A percentile compares a stretch with the other conserved stretches of the same genome.
These are phyloP conservation scores for Tolypocladium sp. DNA, from an alignment of 2,329 filamentous ascomycete species.

Conservation along the genomic window DNA sequence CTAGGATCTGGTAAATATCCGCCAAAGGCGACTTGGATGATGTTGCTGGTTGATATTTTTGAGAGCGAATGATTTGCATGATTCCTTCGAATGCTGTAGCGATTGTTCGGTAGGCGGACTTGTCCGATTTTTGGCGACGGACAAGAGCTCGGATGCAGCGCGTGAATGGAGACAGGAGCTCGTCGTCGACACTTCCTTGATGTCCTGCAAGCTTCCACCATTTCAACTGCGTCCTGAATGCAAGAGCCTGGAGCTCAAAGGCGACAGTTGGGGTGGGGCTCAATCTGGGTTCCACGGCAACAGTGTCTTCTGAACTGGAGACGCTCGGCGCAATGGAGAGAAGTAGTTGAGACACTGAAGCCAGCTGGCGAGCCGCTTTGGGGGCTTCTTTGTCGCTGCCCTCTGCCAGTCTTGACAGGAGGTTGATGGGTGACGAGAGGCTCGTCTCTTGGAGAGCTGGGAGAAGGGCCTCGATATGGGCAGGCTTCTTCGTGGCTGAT, in stretches of 20 bases:
- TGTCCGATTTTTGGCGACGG: constrained; percentile 36
- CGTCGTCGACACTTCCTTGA: constrained; percentile 49
- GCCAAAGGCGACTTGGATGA: constrained; percentile 34
- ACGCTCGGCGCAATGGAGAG: constrained; percentile 59
- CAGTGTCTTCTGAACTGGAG: constrained; percentile 51
- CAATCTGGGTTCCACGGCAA: constrained; percentile 42
- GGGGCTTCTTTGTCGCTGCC: constrained; percentile 33
- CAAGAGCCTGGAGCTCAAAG: constrained; percentile 55
- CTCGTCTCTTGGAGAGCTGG: constrained; percentile 44
- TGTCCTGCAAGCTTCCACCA: constrained; percentile 60
- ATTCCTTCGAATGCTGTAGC: constrained; percentile 20
- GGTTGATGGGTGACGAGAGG: constrained; percentile 46
- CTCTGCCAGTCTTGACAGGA: constrained; percentile 41
- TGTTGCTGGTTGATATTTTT: constrained; percentile 22
- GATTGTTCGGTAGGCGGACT: constrained; percentile 27
- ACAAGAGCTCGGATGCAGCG: constrained; percentile 54
- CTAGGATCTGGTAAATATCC: constrained; percentile 43
- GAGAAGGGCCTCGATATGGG: constrained; percentile 47
- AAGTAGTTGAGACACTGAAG: constrained; percentile 55
- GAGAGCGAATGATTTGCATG: constrained; percentile 20
- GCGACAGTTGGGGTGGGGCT: constrained; percentile 47
- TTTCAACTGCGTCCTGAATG: constrained; percentile 49
- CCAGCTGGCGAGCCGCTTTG: constrained; percentile 57
- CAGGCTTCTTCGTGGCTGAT: constrained; percentile 47
- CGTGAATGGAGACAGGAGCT: constrained; percentile 55